Conservation (phyloP, 192 early-diverging fungal species). For the Coemansia sp. region DNA sequence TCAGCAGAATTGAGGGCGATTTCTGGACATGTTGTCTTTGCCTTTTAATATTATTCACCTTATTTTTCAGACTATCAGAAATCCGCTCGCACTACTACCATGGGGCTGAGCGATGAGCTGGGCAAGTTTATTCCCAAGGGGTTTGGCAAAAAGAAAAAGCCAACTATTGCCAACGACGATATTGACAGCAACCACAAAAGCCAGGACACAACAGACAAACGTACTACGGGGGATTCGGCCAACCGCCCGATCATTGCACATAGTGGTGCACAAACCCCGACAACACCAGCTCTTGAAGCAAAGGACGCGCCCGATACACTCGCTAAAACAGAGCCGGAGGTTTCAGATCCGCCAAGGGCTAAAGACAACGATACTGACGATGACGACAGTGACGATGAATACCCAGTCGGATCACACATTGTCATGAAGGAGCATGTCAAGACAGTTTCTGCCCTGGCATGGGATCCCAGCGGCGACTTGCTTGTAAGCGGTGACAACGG, state of each 20-base stretch:
- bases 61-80: not conserved
- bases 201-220: not conserved
- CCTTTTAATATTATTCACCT: not conserved
- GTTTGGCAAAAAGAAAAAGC: slow-evolving; percentile 58
- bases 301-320: not conserved
- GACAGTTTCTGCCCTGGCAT: slow-evolving; percentile 68
- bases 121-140: slow-evolving; percentile 54
- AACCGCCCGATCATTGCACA: not conserved
- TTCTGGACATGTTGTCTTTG: not conserved
- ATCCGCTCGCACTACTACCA: not conserved
- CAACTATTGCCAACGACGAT: not conserved
- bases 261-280: not conserved
- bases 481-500: slow-evolving; percentile 83
- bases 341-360: not conserved
- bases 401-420: slow-evolving; percentile 17
- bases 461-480: slow-evolving; percentile 82
- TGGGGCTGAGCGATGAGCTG: slow-evolving; percentile 51
- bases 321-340: not conserved
- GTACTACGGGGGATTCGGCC: not conserved
- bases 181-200: not conserved
- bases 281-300: not conserved
- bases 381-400: not conserved
- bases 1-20: not conserved
- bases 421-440: slow-evolving; percentile 28
- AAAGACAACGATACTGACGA: not conserved